Conservation (phyloP, 768 basidiomycete genomes). For the Kwoniella europaea region DNA sequence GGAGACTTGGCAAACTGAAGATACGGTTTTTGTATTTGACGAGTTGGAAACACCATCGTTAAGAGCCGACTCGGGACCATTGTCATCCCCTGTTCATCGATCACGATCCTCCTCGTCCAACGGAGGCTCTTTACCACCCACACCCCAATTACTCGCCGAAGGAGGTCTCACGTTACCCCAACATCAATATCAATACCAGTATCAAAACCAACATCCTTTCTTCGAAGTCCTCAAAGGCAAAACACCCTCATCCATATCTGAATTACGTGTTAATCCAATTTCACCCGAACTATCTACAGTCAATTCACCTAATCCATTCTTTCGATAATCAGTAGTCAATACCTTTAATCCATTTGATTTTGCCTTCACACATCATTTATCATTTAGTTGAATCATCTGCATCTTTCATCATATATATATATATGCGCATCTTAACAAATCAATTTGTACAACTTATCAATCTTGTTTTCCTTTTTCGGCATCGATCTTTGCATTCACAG, state of each 20-base stretch:
- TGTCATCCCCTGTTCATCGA: slow-evolving; percentile 38
- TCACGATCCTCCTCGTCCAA: slow-evolving; percentile 39
- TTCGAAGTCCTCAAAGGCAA: slow-evolving; percentile 22
- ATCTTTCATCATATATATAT: slow-evolving; percentile 7
- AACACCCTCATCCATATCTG: slow-evolving; percentile 11
- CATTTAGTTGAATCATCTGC: slow-evolving; percentile 2
- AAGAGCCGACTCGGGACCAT: slow-evolving; percentile 47
- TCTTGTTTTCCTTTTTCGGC: neutral
- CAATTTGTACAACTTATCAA: slow-evolving; percentile 1
- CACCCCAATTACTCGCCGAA: slow-evolving; percentile 34
- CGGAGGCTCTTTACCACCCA: slow-evolving; percentile 44
- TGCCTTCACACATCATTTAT: neutral
- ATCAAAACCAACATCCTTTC: slow-evolving; percentile 10
- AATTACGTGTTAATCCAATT: slow-evolving; percentile 26
- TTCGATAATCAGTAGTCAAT: slow-evolving; percentile 13
- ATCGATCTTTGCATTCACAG: neutral
- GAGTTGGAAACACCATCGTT: slow-evolving; percentile 46
- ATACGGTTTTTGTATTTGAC: slow-evolving; percentile 35
- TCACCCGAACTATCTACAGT: slow-evolving; percentile 22
- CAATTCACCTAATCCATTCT: slow-evolving; percentile 19
- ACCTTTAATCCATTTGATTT: neutral
- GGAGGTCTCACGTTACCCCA: slow-evolving; percentile 11
- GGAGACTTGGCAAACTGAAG: slow-evolving; percentile 18
- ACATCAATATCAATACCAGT: slow-evolving; percentile 6
- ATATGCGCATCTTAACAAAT: neutral